Percentiles rank a stretch among this genome's conserved stretches.
Conservation (phyloP, 2,329 filamentous ascomycete species). For the Chlorencoelia australis region DNA sequence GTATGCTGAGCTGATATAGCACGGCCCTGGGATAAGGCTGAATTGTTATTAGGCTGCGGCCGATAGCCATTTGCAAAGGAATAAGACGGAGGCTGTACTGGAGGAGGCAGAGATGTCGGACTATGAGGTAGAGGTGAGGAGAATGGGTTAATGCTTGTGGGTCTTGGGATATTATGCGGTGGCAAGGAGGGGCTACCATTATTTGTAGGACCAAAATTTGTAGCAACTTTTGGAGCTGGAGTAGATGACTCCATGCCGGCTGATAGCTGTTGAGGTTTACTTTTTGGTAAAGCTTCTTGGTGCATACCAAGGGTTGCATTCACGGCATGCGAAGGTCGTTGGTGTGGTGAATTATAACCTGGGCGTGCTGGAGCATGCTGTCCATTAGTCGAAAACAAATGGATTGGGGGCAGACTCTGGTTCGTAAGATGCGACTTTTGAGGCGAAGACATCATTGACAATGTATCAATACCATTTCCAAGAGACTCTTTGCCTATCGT, state of each 20-base stretch:
- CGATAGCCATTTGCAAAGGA: conserved; percentile 22
- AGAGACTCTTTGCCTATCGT: conserved; percentile 3
- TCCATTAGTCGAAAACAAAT: conserved; percentile 10
- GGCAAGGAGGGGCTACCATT: conserved; percentile 6
- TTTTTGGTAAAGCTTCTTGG: too few species aligned
- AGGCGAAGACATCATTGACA: conserved; percentile 9
- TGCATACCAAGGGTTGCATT: too few species aligned
- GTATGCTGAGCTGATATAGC: conserved; percentile 4
- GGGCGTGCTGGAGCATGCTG: conserved; percentile 6
- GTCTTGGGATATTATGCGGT: background rate
- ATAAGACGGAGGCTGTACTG: conserved; percentile 18
- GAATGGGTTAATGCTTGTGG: conserved; percentile 16
- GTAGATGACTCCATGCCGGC: too few species aligned
- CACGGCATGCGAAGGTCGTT: too few species aligned
- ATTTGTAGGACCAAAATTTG: background rate
- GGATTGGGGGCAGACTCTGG: conserved; percentile 9
- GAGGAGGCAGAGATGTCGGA: conserved; percentile 26
- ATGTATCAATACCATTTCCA: conserved; percentile 10
- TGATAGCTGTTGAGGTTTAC: too few species aligned
- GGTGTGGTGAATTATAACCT: too few species aligned
- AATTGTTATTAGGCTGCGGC: too few species aligned
- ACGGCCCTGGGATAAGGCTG: conserved; percentile 6
- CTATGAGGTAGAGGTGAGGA: conserved; percentile 26
- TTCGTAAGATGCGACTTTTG: too few species aligned
- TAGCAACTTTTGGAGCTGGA: too few species aligned